Evolutionary conservation across 1,284 basidiomycete species (phyloP), one percentile per base, ranked within the genome.

Genomic region (Flammula alnicola): DNA sequence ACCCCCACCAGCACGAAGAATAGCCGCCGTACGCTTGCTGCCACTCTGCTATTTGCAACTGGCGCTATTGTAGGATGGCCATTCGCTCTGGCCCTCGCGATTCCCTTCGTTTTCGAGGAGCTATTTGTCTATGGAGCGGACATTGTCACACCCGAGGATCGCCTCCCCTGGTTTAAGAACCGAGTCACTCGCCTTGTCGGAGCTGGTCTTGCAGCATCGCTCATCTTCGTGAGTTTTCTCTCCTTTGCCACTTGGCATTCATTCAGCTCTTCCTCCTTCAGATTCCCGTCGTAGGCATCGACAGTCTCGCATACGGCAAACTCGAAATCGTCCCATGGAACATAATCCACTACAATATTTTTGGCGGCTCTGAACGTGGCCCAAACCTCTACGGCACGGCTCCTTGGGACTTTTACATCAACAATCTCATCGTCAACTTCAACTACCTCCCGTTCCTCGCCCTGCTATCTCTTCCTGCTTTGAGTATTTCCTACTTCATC

Each of bases 61-160:
- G 95, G 93, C 3, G 93, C 88, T 2, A 83, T 99, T 40, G 79
- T 96, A 27, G 97, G 96, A 12, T 99, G 97, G 97, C 97, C 97
- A 1, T 99, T 98, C 66, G 81, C 91, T 8, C 78, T 95, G 3
- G 84, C 92, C 0, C 76, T 98, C 4, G 84, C 92, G 0, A 67
- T 96, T 10, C 97, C 97, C 0, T 97, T 96, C 61, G 84, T 97
- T 3, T 65, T 93, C 48, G 97, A 99, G 66, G 93, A 98, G 67
- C 74, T 98, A 12, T 88, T 95, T 63, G 63, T 97, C 10, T 79
- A 76, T 39, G 88, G 89, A 10, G 83, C 80, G 5, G 92, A 95
- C 63, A 74, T 76, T 35, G 83, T 93, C n/a, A 66, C 79, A 1
- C 67, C 81, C 0, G 70, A 76, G 25, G 66, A 70, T 17, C 75